These are phyloP conservation scores for Solanum commersonii DNA, from an alignment of 257 asterid genomes.

Conservation along the genomic window DNA sequence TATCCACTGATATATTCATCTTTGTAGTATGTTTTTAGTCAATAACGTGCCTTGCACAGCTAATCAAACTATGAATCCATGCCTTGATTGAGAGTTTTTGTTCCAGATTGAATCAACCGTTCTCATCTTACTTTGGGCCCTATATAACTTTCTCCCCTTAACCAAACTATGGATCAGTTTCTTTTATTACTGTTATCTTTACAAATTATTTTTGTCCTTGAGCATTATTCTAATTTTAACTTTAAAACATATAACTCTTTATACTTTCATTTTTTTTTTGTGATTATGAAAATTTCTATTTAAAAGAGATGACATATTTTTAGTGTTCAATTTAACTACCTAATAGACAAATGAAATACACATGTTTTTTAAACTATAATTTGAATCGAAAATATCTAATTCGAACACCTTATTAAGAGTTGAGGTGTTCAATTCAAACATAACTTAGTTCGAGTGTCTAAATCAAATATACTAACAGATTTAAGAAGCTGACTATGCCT, in stretches of 20 bases:
- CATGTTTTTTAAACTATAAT: neutral
- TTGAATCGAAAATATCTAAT: neutral
- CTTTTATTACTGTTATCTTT: neutral
- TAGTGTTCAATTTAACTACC: neutral
- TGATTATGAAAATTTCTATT: neutral
- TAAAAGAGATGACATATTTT: neutral
- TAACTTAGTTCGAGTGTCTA: neutral
- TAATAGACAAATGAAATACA: neutral
- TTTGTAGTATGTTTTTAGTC: neutral
- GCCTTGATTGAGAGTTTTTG: neutral
- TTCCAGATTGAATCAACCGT: neutral
- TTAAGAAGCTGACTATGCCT: neutral
- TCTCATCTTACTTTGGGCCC: neutral
- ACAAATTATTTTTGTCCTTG: neutral
- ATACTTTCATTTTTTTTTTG: neutral
- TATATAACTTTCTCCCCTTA: neutral
- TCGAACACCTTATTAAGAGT: neutral
- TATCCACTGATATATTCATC: neutral
- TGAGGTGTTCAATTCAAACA: neutral
- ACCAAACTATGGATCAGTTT: neutral
- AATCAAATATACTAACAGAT: neutral
- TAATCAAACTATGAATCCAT: neutral
- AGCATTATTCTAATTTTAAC: neutral
- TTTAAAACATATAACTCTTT: neutral
- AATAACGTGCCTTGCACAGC: neutral